These are phyloP conservation scores for Hypoxylon sp. DNA, from an alignment of 2,329 filamentous ascomycete species.

Conservation along the genomic window DNA sequence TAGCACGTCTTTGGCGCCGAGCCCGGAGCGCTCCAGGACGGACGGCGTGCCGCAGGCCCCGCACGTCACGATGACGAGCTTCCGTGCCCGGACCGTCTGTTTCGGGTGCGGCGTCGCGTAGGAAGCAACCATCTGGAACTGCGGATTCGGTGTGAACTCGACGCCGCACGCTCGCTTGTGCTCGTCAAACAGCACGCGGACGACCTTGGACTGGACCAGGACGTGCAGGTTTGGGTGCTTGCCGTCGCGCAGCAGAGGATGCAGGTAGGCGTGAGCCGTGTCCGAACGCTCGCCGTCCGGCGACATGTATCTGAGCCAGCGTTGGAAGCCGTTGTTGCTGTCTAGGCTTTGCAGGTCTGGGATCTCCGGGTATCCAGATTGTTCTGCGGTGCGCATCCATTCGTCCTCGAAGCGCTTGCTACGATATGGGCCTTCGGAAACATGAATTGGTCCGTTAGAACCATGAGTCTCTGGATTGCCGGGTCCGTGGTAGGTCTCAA, in stretches of 20 bases:
- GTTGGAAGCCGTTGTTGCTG: constrained; percentile 45
- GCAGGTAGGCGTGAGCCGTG: constrained; percentile 41
- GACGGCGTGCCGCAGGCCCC: constrained; percentile 62
- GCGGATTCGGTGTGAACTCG: constrained; percentile 60
- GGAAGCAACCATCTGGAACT: constrained; percentile 51
- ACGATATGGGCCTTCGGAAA: constrained; percentile 56
- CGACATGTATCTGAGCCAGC: constrained; percentile 38
- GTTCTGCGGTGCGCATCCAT: constrained; percentile 55
- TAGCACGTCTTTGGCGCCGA: constrained; percentile 60
- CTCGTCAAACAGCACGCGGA: constrained; percentile 62
- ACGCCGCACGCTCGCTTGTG: constrained; percentile 61
- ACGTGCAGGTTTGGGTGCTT: constrained; percentile 45
- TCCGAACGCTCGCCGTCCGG: constrained; percentile 43
- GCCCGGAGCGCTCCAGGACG: constrained; percentile 68
- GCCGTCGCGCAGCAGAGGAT: constrained; percentile 41
- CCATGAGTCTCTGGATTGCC: constrained; percentile 56
- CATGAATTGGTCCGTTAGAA: constrained; percentile 55
- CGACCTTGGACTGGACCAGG: constrained; percentile 43
- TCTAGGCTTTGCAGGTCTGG: constrained; percentile 59
- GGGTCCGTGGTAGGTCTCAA: constrained; percentile 45
- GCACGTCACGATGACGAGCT: constrained; percentile 58
- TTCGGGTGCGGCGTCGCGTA: constrained; percentile 38
- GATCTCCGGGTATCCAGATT: constrained; percentile 57
- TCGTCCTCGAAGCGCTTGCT: constrained; percentile 51
- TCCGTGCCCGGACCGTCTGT: constrained; percentile 56